Evolutionary conservation across 2,329 filamentous ascomycete species (phyloP), one percentile per base, ranked within the genome.

Genomic region (Trichoderma oligosporum): DNA sequence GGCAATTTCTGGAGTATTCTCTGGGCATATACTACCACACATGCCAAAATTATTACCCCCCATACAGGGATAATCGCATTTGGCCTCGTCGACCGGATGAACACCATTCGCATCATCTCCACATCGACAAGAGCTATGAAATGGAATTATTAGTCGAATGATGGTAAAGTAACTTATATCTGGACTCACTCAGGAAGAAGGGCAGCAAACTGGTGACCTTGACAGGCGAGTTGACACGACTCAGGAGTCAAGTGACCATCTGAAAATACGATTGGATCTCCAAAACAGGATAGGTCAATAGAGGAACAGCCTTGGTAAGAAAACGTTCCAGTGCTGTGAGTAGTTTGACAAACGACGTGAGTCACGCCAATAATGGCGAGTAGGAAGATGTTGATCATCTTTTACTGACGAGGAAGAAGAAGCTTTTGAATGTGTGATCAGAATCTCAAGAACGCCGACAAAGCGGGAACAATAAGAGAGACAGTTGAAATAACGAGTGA

Each of bases 101-200:
- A 73, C 62, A 2, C 64, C 68, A 2, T 63, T 62, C 20, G 58
- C 35, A 58, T 73, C 64, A 48, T 73, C 66, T 49, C 71, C 71
- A 48, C 71, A 74, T 46, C 66, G 71, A 18, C 71, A 74, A 12
- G 65, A 66, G 59, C 71, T 74, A 33, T 1, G n/a, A 18, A 31
- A 25, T 6, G 1, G 31, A n/a, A n/a, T n/a, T n/a, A n/a, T 6
- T 8, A 41, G 36, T 60, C 16, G n/a, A 31, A 14, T 3, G 12
- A 12, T 4, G 24, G 3, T 14, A 1, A 31, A 14, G 6, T n/a
- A 16, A 4, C 9, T 36, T 8, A 7, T 22, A 4, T 18, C 7
- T 7, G 18, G 7, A 61, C 70, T 36, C 48, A 74, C 71, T 67
- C 63, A 9, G 70, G 70, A n/a, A 70, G 59, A 12, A 70, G 57